Evolutionary conservation across 1,284 basidiomycete species (phyloP).

Genomic region (Cryptococcus hybrid): DNA sequence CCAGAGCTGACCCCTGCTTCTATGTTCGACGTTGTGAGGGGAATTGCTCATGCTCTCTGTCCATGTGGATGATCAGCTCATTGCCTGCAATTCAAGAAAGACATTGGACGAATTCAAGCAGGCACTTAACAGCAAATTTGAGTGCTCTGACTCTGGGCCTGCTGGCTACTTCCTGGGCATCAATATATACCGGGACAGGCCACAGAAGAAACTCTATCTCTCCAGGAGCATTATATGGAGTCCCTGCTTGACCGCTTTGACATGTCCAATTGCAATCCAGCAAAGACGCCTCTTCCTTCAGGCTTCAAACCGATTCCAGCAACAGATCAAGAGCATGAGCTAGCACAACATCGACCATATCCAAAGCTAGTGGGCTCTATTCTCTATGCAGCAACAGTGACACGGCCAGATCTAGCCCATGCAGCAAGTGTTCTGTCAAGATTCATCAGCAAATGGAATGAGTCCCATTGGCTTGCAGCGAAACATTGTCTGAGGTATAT

Average conservation of each 20-base stretch:
- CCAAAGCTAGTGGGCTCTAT: slow-evolving; percentile 13
- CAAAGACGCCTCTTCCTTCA: neutral
- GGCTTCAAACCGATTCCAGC: neutral
- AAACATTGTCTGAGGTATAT: no score
- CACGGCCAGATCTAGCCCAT: slow-evolving; percentile 22
- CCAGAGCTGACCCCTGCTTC: slow-evolving; percentile 8
- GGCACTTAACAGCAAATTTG: slow-evolving; percentile 14
- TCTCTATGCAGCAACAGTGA: slow-evolving; percentile 7
- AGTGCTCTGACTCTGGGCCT: slow-evolving; percentile 20
- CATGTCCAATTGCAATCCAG: slow-evolving; percentile 14
- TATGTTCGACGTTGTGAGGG: slow-evolving; percentile 12
- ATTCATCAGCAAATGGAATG: no score
- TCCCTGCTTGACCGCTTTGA: slow-evolving; percentile 18
- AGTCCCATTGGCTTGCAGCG: no score
- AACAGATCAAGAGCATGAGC: slow-evolving; percentile 6
- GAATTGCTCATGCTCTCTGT: neutral
- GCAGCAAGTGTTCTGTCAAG: slow-evolving; percentile 6
- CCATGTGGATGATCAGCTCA: slow-evolving; percentile 29
- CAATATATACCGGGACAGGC: slow-evolving; percentile 13
- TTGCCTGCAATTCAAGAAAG: slow-evolving; percentile 14
- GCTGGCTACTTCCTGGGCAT: slow-evolving; percentile 24
- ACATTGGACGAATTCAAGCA: slow-evolving; percentile 19
- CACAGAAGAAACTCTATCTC: slow-evolving; percentile 11
- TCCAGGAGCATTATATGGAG: slow-evolving; percentile 20
- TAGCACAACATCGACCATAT: slow-evolving; percentile 10